These are phyloP conservation scores for Xylaria scruposa DNA, from an alignment of 495 filamentous ascomycete genomes.

Conservation along the genomic window DNA sequence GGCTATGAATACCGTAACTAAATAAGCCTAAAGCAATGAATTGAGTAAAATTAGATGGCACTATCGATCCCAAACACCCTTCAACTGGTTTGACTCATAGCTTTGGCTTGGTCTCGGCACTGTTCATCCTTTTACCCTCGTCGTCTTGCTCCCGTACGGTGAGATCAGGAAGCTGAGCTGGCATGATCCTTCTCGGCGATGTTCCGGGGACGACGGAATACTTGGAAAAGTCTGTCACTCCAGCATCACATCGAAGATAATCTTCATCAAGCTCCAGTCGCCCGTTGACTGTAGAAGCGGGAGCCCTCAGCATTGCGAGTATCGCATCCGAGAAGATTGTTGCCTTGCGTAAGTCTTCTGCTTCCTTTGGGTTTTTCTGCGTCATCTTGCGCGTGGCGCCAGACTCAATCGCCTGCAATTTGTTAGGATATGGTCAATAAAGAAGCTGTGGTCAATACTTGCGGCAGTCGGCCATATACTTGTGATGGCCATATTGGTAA, in stretches of 20 bases:
- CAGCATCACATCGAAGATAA: slow-evolving; percentile 68
- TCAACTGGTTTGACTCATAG: not conserved
- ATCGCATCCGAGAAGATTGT: slow-evolving; percentile 84
- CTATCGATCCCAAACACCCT: not conserved
- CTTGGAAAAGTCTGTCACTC: slow-evolving; percentile 73
- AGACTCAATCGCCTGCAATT: slow-evolving; percentile 67
- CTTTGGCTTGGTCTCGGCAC: slow-evolving; percentile 46
- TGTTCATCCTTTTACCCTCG: slow-evolving; percentile 77
- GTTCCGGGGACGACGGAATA: slow-evolving; percentile 73
- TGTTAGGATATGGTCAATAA: slow-evolving; percentile 6
- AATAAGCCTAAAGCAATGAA: not conserved
- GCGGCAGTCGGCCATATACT: slow-evolving; percentile 83
- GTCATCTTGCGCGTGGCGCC: slow-evolving; percentile 68
- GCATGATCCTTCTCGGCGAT: slow-evolving; percentile 79
- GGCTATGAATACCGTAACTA: too few relatives aligned
- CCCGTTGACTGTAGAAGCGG: slow-evolving; percentile 69
- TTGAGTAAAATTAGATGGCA: not conserved
- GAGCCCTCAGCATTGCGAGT: slow-evolving; percentile 72
- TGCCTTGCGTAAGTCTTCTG: slow-evolving; percentile 68
- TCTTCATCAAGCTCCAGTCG: slow-evolving; percentile 80
- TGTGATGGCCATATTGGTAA: slow-evolving; percentile 74
- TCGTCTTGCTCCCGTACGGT: slow-evolving; percentile 82
- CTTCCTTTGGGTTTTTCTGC: slow-evolving; percentile 50
- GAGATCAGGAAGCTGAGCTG: slow-evolving; percentile 69
- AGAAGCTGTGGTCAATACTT: slow-evolving; percentile 34